Conservation (phyloP, 208 protist genomes). For the Leptomonas seymouri region DNA sequence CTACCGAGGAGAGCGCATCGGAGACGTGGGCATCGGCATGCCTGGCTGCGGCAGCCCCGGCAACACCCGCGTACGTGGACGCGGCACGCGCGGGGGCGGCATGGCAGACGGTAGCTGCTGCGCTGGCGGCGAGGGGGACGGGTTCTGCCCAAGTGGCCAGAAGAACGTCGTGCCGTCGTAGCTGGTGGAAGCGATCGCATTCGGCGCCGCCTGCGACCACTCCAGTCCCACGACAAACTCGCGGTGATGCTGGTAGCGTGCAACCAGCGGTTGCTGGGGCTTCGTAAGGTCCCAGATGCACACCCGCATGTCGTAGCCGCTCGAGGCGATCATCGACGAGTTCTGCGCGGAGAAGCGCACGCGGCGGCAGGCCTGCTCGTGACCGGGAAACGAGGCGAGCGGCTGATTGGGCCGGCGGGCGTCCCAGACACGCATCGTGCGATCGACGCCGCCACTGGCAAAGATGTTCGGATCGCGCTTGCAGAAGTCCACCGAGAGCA, state of each 20-base stretch:
- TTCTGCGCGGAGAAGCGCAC: constrained; percentile 84
- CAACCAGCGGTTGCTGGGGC: constrained; percentile 75
- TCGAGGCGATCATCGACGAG: constrained; percentile 72
- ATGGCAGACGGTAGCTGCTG: constrained; percentile 62
- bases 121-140: constrained; percentile 51
- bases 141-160: constrained; percentile 56
- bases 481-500: constrained; percentile 92
- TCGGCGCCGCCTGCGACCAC: constrained; percentile 75
- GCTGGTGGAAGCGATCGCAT: constrained; percentile 60
- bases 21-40: constrained; percentile 46
- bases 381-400: constrained; percentile 77
- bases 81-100: constrained; percentile 71
- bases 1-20: constrained; percentile 47
- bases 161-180: constrained; percentile 85
- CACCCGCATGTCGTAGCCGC: constrained; percentile 90
- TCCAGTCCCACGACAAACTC: constrained; percentile 91
- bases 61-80: constrained; percentile 61
- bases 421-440: constrained; percentile 88
- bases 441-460: constrained; percentile 86
- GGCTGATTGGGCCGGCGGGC: constrained; percentile 73
- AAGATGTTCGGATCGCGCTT: constrained; percentile 90
- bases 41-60: constrained; percentile 58
- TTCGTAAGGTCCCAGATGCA: constrained; percentile 88
- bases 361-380: constrained; percentile 88
- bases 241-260: constrained; percentile 86